A percentile compares a stretch with the other conserved stretches of the same genome.
These are phyloP conservation scores for Phyllosticta capitalensis DNA, from an alignment of 2,329 filamentous ascomycete genomes.

Conservation along the genomic window DNA sequence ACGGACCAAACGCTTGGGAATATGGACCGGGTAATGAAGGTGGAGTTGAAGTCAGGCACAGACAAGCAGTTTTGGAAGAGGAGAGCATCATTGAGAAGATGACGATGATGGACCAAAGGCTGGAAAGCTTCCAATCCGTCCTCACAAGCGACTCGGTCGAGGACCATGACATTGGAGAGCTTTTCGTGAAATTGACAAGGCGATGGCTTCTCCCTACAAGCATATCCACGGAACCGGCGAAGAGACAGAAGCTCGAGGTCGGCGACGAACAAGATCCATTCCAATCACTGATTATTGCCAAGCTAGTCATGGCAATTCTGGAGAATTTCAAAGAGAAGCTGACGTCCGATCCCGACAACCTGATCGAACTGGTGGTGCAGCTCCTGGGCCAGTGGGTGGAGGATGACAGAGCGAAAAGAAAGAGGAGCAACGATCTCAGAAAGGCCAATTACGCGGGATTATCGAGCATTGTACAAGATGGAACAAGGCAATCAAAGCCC, in stretches of 20 bases:
- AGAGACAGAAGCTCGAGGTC: slow-evolving; percentile 13
- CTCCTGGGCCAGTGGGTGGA: slow-evolving; percentile 41
- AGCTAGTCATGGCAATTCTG: slow-evolving; percentile 57
- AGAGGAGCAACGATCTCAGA: slow-evolving; percentile 12
- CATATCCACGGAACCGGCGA: slow-evolving; percentile 6
- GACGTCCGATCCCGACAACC: slow-evolving; percentile 52
- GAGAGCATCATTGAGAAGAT: slow-evolving; percentile 69
- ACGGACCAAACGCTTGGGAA: slow-evolving; percentile 45
- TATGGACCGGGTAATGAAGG: slow-evolving; percentile 40
- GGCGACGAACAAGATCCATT: slow-evolving; percentile 35
- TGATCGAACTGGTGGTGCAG: slow-evolving; percentile 54
- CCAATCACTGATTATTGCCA: slow-evolving; percentile 46
- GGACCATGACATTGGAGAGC: slow-evolving; percentile 45
- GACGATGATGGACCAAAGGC: slow-evolving; percentile 19
- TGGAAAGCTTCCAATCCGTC: slow-evolving; percentile 19
- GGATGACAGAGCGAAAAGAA: slow-evolving; percentile 38
- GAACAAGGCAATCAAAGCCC: background rate
- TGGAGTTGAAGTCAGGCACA: slow-evolving; percentile 42
- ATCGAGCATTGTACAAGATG: slow-evolving; percentile 17
- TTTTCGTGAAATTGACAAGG: slow-evolving; percentile 52
- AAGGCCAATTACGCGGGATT: slow-evolving; percentile 21
- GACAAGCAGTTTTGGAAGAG: slow-evolving; percentile 76
- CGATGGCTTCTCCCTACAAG: slow-evolving; percentile 43
- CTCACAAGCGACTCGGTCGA: slow-evolving; percentile 43
- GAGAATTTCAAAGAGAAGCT: slow-evolving; percentile 53